Evolutionary conservation across 345 rosid genomes (phyloP).

Genomic region (Brassica rapa): DNA sequence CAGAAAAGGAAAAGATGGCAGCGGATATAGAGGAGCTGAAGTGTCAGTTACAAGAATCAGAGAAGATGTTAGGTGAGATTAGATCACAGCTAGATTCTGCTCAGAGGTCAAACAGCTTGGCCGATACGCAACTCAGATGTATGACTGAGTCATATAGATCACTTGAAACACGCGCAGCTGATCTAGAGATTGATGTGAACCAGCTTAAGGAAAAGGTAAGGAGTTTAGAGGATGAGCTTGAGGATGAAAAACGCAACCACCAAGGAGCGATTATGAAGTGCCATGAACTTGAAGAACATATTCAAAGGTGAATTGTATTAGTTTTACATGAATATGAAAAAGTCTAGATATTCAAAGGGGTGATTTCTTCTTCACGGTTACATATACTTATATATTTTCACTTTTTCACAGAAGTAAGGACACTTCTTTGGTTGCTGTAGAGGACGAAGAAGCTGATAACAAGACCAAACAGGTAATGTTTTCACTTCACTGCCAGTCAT

Average conservation of each 20-base stretch:
- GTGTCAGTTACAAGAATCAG: slow-evolving; percentile 68
- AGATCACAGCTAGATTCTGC: slow-evolving; percentile 69
- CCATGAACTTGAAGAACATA: slow-evolving; percentile 77
- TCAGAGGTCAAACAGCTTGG: slow-evolving; percentile 71
- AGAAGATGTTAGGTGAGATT: slow-evolving; percentile 67
- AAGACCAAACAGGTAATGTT: slow-evolving; percentile 65
- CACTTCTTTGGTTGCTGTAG: slow-evolving; percentile 50
- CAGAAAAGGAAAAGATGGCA: slow-evolving; percentile 70
- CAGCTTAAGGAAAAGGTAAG: slow-evolving; percentile 55
- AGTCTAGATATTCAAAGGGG: background rate
- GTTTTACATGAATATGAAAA: background rate
- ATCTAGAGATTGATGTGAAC: slow-evolving; percentile 69
- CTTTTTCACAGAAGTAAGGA: slow-evolving; percentile 42
- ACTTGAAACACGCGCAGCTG: slow-evolving; percentile 75
- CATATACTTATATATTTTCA: background rate
- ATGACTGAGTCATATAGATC: slow-evolving; percentile 94
- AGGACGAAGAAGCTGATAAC: slow-evolving; percentile 47
- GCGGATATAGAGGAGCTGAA: slow-evolving; percentile 57
- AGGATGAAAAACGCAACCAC: slow-evolving; percentile 58
- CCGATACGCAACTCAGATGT: slow-evolving; percentile 91
- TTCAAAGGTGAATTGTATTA: slow-evolving; percentile 50
- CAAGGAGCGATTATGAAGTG: slow-evolving; percentile 60
- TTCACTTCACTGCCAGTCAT: background rate
- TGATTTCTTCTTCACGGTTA: background rate
- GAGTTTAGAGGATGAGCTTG: slow-evolving; percentile 63